phyloP scores from a whole-genome alignment of 177 flowering plant species.

The Telopea speciosissima region DNA sequence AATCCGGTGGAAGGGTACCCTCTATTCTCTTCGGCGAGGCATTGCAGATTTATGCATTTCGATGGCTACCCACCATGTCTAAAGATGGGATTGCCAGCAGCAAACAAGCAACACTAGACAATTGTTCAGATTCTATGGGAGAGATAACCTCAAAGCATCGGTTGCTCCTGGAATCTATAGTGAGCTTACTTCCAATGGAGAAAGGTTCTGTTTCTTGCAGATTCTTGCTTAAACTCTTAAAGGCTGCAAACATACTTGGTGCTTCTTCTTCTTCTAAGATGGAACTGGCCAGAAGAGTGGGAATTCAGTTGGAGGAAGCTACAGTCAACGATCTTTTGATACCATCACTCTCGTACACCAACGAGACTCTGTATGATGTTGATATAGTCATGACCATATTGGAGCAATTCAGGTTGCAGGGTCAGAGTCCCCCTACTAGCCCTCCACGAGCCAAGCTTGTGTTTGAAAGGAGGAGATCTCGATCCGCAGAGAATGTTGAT shows the following conservation, averaged over 20 bases:
- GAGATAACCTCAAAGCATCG: constrained; percentile 49
- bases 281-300: constrained; percentile 74
- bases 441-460: constrained; percentile 55
- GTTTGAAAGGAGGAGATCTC: constrained; percentile 60
- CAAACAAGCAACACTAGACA: constrained; percentile 27
- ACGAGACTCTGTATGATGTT: constrained; percentile 62
- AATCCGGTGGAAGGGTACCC: constrained; percentile 57
- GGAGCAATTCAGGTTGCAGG: constrained; percentile 78
- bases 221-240: constrained; percentile 69
- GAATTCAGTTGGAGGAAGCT: constrained; percentile 82
- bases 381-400: constrained; percentile 68
- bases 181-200: constrained; percentile 74
- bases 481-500: constrained; percentile 80
- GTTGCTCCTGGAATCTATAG: constrained; percentile 68
- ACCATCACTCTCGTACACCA: constrained; percentile 43
- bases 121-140: constrained; percentile 29
- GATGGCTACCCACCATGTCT: constrained; percentile 66
- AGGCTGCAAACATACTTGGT: constrained; percentile 61
- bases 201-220: constrained; percentile 71
- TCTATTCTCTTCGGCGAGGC: constrained; percentile 63
- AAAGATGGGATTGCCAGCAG: constrained; percentile 20
- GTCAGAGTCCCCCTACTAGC: constrained; percentile 80
- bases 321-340: constrained; percentile 61
- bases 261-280: constrained; percentile 66
- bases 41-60: constrained; percentile 57